phyloP scores from a whole-genome alignment of 495 filamentous ascomycete species.

The Lasiosphaeriaceae sp. region DNA sequence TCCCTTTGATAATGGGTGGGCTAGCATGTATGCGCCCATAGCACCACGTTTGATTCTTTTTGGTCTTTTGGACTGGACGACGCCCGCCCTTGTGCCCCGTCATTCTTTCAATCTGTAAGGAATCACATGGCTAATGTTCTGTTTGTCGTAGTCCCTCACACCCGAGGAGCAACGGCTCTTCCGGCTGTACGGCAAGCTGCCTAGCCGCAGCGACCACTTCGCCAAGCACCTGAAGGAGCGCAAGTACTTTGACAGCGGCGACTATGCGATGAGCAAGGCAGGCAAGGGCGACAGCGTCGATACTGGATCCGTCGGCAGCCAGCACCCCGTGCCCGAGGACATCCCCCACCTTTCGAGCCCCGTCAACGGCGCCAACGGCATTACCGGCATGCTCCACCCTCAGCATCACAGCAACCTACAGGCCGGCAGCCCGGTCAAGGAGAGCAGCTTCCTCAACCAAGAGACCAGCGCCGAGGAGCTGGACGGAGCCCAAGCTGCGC shows the following conservation, averaged over 20 bases:
- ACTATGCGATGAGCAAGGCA: conserved; percentile 97
- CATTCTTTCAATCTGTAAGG: too few species aligned
- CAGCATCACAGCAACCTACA: conserved; percentile 49
- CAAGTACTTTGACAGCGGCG: conserved; percentile 98
- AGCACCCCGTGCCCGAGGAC: conserved; percentile 92
- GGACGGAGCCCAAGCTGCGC: neutral
- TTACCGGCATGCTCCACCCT: conserved; percentile 35
- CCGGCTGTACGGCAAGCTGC: conserved; percentile 94
- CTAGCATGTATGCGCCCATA: too few species aligned
- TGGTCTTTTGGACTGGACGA: too few species aligned
- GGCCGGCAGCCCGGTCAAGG: conserved; percentile 79
- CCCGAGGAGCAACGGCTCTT: conserved; percentile 94
- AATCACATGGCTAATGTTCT: conserved; percentile 9
- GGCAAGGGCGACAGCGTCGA: conserved; percentile 94
- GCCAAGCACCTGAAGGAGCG: conserved; percentile 98
- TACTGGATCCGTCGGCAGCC: conserved; percentile 86
- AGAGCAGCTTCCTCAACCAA: conserved; percentile 76
- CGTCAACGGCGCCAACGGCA: conserved; percentile 42
- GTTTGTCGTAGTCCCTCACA: conserved; percentile 62
- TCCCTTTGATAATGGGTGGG: too few species aligned
- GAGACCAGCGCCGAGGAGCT: conserved; percentile 68
- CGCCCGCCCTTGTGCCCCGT: too few species aligned
- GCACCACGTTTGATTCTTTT: too few species aligned
- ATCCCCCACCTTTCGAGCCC: conserved; percentile 89
- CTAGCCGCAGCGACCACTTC: conserved; percentile 90